Evolutionary conservation across 2,329 filamentous ascomycete genomes (phyloP).

Genomic region (Penicillium brasilianum): DNA sequence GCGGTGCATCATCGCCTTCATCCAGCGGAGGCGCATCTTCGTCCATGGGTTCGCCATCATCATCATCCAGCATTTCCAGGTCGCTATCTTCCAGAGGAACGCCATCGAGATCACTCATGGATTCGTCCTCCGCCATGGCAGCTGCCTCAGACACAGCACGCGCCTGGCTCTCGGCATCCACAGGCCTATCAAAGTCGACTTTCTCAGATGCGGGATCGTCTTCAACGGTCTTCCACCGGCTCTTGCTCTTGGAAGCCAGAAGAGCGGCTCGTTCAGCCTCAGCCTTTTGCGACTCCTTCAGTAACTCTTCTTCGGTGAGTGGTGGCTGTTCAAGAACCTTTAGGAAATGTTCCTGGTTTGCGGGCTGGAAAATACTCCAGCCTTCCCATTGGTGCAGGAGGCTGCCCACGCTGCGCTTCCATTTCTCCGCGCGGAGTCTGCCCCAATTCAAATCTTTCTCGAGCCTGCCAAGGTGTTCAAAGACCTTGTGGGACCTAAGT

Average conservation of each 20-base stretch:
- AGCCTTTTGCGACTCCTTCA: constrained; percentile 50
- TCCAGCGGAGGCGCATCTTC: constrained; percentile 37
- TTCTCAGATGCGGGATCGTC: constrained; percentile 44
- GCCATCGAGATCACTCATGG: constrained; percentile 52
- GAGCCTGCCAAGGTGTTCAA: constrained; percentile 75
- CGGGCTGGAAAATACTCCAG: constrained; percentile 71
- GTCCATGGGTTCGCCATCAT: constrained; percentile 48
- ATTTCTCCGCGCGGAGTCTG: constrained; percentile 79
- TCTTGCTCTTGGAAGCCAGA: constrained; percentile 49
- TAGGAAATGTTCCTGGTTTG: constrained; percentile 73
- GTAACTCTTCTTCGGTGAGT: constrained; percentile 53
- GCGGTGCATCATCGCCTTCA: constrained; percentile 27
- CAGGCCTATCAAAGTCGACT: constrained; percentile 35
- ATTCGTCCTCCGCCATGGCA: constrained; percentile 46
- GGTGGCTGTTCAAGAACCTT: constrained; percentile 74
- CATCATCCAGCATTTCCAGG: constrained; percentile 44
- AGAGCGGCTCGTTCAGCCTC: constrained; percentile 46
- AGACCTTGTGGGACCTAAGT: constrained; percentile 70
- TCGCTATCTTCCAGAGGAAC: constrained; percentile 51
- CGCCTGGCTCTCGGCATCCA: constrained; percentile 34
- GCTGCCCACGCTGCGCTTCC: constrained; percentile 74
- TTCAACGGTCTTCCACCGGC: constrained; percentile 53
- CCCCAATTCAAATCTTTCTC: constrained; percentile 78
- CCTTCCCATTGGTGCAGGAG: constrained; percentile 72
- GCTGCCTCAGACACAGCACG: constrained; percentile 48